Percentiles rank a stretch among this genome's conserved stretches.
Conservation (phyloP, 176 grass and related monocot genomes). For the Saccharum officinarum region DNA sequence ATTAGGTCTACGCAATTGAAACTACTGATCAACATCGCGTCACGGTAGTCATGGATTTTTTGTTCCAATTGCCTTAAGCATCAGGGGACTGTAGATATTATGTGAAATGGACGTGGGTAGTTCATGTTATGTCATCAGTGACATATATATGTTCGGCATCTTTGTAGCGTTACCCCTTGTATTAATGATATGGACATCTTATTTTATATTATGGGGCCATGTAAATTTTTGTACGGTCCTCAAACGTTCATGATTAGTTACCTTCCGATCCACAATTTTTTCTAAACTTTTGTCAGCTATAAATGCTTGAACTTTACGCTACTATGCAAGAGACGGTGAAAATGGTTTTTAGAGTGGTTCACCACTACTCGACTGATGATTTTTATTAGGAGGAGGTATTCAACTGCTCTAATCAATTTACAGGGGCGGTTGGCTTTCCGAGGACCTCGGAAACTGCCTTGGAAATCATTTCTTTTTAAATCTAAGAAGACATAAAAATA, state of each 20-base stretch:
- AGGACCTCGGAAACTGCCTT: not conserved
- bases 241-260: not conserved
- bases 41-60: constrained; percentile 16
- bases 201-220: not conserved
- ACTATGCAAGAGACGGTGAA: too few relatives aligned
- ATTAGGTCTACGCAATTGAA: not conserved
- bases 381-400: not conserved
- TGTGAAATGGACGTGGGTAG: constrained; percentile 2
- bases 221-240: not conserved
- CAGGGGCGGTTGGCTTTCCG: not conserved
- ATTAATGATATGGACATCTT: not conserved
- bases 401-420: too few relatives aligned
- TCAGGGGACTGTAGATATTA: constrained; percentile 23
- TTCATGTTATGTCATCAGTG: constrained; percentile 50
- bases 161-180: not conserved
- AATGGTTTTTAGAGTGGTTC: too few relatives aligned
- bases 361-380: not conserved
- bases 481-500: not conserved
- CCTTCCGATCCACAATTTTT: not conserved
- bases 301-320: not conserved
- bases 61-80: not conserved
- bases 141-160: constrained; percentile 5
- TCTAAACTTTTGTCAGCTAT: not conserved
- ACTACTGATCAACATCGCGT: not conserved
- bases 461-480: not conserved